These are phyloP conservation scores for Salvia splendens DNA, from an alignment of 257 asterid species.

Conservation along the genomic window DNA sequence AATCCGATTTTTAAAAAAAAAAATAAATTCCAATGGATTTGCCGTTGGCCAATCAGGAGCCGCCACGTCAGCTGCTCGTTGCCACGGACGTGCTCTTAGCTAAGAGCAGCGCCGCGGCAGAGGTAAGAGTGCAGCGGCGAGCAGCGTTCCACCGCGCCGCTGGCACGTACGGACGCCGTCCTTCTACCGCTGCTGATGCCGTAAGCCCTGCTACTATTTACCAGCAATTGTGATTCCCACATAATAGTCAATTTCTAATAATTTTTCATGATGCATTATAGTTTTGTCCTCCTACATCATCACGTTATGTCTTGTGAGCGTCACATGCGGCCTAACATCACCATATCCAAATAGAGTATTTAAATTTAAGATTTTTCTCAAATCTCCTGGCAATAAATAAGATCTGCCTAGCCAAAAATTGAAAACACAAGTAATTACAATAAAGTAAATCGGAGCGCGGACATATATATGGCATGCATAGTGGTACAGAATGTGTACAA, in stretches of 20 bases:
- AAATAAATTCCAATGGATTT: too few relatives aligned
- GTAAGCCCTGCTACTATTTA: too few relatives aligned
- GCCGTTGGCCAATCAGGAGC: too few relatives aligned
- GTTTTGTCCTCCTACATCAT: constrained; percentile 27
- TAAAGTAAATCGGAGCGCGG: background rate
- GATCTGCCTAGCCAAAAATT: constrained; percentile 6
- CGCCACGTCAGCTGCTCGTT: too few relatives aligned
- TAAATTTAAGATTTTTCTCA: constrained; percentile 4
- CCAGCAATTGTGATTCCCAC: background rate
- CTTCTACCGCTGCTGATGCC: too few relatives aligned
- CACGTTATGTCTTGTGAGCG: constrained; percentile 28
- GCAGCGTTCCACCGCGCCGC: too few relatives aligned
- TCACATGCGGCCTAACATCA: constrained; percentile 26
- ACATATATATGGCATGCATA: background rate
- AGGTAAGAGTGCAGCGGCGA: too few relatives aligned
- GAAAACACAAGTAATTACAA: too few relatives aligned
- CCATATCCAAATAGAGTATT: background rate
- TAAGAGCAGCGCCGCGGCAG: too few relatives aligned
- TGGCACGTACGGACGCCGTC: too few relatives aligned
- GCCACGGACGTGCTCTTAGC: too few relatives aligned
- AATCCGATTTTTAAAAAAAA: too few relatives aligned
- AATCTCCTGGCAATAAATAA: background rate
- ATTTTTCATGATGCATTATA: background rate
- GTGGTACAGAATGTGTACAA: background rate
- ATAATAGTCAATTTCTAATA: background rate